Evolutionary conservation across 2,329 filamentous ascomycete species (phyloP), one percentile per base, ranked within the genome.

Genomic region (Onygenales sp.): DNA sequence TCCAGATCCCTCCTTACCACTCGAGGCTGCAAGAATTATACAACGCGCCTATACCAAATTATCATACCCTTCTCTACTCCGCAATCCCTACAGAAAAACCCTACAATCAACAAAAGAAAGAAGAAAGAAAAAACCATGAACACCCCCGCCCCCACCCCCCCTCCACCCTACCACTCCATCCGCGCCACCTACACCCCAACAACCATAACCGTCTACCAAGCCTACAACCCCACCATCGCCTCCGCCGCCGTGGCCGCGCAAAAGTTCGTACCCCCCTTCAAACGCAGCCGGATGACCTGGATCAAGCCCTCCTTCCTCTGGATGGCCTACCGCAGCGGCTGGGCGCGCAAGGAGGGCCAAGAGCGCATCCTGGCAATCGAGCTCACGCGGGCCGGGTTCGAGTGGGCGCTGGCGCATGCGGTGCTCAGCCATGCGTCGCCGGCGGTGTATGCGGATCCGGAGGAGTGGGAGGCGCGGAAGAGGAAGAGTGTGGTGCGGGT

Each of bases 281-380:
- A 66, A 11, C 68, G 69, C n/a, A 65, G 65, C 1, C 75, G 81
- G 50, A 84, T 83, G 80, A 84, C 81, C 3, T 84, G 82, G 82
- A 77, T 84, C 58, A 84, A 84, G 61, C 81, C 81, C 0, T 79
- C 75, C 54, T 85, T 80, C 75, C 69, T 72, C 46, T 85, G 82
- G 82, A 81, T 83, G 76, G 77, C 83, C 66, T 84, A 85, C 62
- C 79, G 82, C 47, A 72, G 74, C 17, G 81, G 80, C 13, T 85
- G 83, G 67, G 78, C 77, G 0, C 74, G 71, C 63, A 84, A 84
- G 59, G 33, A 63, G 0, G 65, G 74, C 2, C 81, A 85, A 63
- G 70, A 74, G 36, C 75, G 74, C 46, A 78, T 84, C 31, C 71
- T 85, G 1, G 81, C 82, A 0, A 66, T 85, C 4, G 75, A 71